Base-by-base conservation (phyloP, 148 eudicot genomes). In the Fallopia convolvulus region DNA sequence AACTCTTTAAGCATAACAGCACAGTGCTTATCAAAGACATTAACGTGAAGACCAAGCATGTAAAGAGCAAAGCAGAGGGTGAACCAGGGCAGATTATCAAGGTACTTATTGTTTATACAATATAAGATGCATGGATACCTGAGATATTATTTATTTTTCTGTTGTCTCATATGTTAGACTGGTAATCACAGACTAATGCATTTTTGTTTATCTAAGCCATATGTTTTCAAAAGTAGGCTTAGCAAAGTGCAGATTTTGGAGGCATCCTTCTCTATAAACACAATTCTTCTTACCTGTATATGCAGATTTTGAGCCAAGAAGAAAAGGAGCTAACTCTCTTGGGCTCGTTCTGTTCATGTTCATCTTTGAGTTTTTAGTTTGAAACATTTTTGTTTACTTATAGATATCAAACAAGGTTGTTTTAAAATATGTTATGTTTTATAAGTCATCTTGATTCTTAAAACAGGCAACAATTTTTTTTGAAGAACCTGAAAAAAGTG, bases 21-120 rank as follows among this genome's bases (percentile, higher is more conserved):
- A 83, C 83, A 0, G 84, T 94, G 32, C 83, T 92, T n/a, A 80
- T 94, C 39, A 89, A 85, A 79, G 99, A 94, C 46, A 73, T 92
- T 50, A 94, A 94, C 86, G 77, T 94, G 87, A 94, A 94, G 83
- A 94, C 97, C 17, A 94, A 94, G 85, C 99, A 94, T 79, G 81
- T 90, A 81, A 92, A 94, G 88, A 80, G 89, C 85, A 88, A 74
- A 85, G 86, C 76, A 77, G 90, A 94, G 83, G 97, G 85, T 40
- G 99, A 92, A 83, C 86, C 83, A 14, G 99, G 99, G 70, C 88
- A 90, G 81, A 94, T 92, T 77, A 81, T 94, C 84, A 87, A 88
- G 98, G 98, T 94, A 80, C 68, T n/a, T 9, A 48, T 39, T 74
- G 6, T 46, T 39, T 65, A n/a, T 72, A 36, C 12, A 15, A 50